Percentiles rank a stretch among this genome's conserved stretches.
Conservation (phyloP, 23 red algal species). For the Agarophyton chilense region DNA sequence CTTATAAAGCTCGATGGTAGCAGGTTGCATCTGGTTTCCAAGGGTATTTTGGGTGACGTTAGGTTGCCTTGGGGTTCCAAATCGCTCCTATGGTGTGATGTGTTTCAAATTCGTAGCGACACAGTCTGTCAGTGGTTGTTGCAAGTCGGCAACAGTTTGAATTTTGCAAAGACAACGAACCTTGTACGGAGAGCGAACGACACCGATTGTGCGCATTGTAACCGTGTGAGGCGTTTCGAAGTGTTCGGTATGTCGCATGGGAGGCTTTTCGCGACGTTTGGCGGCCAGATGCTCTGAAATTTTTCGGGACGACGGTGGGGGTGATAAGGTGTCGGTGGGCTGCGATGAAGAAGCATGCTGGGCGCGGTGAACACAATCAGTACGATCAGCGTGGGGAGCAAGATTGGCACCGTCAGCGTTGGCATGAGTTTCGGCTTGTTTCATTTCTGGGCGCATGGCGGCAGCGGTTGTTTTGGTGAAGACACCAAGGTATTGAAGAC, state of each 20-base stretch:
- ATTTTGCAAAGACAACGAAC: not conserved
- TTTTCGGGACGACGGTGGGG: not conserved
- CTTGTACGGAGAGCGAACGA: conserved; percentile 70
- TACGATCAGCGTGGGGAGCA: too few relatives aligned
- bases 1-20: conserved; percentile 44
- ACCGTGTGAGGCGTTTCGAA: conserved; percentile 48
- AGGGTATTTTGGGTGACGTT: conserved; percentile 66
- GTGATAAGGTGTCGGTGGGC: not conserved
- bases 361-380: not conserved
- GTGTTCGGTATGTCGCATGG: conserved; percentile 47
- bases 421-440: not conserved
- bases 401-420: too few relatives aligned
- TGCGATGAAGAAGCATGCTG: not conserved
- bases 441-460: not conserved
- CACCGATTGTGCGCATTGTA: conserved; percentile 34
- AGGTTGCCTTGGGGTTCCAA: conserved; percentile 80
- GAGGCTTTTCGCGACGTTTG: conserved; percentile 56
- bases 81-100: conserved; percentile 59
- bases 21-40: conserved; percentile 66
- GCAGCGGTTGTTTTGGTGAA: not conserved
- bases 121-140: not conserved
- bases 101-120: not conserved
- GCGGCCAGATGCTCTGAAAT: conserved; percentile 11
- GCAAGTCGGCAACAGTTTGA: not conserved
- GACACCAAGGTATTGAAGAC: not conserved